These are phyloP conservation scores for Gremmenia infestans DNA, from an alignment of 2,329 filamentous ascomycete species.

Conservation along the genomic window DNA sequence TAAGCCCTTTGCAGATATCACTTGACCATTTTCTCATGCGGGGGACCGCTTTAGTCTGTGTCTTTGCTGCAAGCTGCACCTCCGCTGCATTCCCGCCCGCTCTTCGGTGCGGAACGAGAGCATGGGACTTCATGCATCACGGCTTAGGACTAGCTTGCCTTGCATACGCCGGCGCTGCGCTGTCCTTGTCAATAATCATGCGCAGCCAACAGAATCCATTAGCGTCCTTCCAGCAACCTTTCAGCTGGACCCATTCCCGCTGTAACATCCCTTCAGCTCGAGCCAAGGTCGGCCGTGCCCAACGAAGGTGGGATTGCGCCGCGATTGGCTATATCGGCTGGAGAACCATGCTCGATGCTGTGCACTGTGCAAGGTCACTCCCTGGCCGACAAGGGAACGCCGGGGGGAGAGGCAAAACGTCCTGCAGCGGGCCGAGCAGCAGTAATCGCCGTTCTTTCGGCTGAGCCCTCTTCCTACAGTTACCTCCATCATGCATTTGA, in stretches of 20 bases:
- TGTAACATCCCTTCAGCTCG: constrained; percentile 7
- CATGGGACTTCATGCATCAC: constrained; percentile 17
- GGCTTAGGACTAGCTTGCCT: constrained; percentile 3
- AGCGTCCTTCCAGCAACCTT: constrained; percentile 13
- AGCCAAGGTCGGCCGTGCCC: constrained; percentile 1
- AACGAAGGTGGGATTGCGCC: not conserved
- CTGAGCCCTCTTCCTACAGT: not conserved
- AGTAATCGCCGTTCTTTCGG: constrained; percentile 10
- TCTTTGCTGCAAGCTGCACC: constrained; percentile 13
- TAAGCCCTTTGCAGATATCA: constrained; percentile 19
- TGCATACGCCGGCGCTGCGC: constrained; percentile 2
- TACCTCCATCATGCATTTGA: not conserved
- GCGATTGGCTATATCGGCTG: constrained; percentile 1
- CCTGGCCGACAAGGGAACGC: not conserved
- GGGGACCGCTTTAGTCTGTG: constrained; percentile 24
- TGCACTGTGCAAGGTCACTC: not conserved
- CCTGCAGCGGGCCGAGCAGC: constrained; percentile 29
- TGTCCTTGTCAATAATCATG: not conserved
- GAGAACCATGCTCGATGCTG: not conserved
- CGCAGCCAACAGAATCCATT: constrained; percentile 4
- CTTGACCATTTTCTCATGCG: constrained; percentile 25
- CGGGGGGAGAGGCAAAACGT: constrained; percentile 15
- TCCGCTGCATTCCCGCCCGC: constrained; percentile 23
- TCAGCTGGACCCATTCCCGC: constrained; percentile 17
- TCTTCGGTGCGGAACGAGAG: constrained; percentile 25